These are phyloP conservation scores for Trichaptum fuscoviolaceum DNA, from an alignment of 768 basidiomycete genomes.

Conservation along the genomic window DNA sequence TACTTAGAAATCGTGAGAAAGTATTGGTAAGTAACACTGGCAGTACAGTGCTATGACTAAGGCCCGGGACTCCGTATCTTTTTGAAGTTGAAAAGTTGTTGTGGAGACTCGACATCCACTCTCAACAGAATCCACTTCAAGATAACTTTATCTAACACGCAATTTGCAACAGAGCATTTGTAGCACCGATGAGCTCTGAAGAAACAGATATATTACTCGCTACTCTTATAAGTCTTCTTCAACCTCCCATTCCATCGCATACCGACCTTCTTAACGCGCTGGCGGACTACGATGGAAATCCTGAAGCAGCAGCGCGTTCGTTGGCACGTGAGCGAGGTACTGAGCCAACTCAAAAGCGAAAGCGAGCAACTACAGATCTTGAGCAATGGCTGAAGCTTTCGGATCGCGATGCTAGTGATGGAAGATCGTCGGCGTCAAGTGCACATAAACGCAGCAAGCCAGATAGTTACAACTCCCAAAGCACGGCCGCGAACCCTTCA, in stretches of 20 bases:
- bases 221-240: constrained; percentile 57
- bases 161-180: too few relatives aligned
- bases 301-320: constrained; percentile 40
- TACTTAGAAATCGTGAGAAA: too few relatives aligned
- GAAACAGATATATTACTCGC: constrained; percentile 71
- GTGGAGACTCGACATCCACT: too few relatives aligned
- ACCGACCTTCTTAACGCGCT: constrained; percentile 54
- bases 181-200: constrained; percentile 5
- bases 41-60: too few relatives aligned
- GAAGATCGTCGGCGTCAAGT: constrained; percentile 4
- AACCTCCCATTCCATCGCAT: constrained; percentile 28
- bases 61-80: too few relatives aligned
- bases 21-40: too few relatives aligned
- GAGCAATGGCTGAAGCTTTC: constrained; percentile 48
- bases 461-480: background rate
- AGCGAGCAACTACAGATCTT: constrained; percentile 34
- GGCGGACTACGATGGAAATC: constrained; percentile 50
- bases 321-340: constrained; percentile 26
- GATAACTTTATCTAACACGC: too few relatives aligned
- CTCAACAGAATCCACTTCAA: too few relatives aligned
- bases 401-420: constrained; percentile 17
- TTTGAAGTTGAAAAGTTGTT: too few relatives aligned
- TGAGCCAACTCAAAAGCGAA: constrained; percentile 39
- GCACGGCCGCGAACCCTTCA: background rate
- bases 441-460: constrained; percentile 10